Evolutionary conservation across 2,329 filamentous ascomycete species (phyloP).

Genomic region (Hymenoscyphus fructigenus): DNA sequence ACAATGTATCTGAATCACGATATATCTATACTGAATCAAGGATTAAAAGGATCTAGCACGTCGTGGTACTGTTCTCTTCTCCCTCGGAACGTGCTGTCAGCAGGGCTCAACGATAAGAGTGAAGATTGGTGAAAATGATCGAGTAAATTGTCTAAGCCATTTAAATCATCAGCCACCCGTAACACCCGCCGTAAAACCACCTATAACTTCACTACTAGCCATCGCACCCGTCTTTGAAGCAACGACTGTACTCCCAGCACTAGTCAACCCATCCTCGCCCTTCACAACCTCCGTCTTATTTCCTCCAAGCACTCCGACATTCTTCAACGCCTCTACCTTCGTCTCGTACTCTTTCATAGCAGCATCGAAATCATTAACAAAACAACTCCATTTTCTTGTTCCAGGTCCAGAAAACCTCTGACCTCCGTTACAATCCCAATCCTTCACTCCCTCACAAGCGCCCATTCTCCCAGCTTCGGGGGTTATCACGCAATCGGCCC

Average conservation of each 20-base stretch:
- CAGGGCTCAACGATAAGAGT: no score
- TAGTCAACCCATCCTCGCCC: constrained; percentile 10
- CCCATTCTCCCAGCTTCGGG: constrained; percentile 29
- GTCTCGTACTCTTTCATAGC: constrained; percentile 10
- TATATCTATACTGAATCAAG: no score
- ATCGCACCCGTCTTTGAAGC: constrained; percentile 12
- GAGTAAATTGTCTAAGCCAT: no score
- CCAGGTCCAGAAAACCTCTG: constrained; percentile 28
- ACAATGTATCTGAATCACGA: no score
- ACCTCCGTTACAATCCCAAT: constrained; percentile 23
- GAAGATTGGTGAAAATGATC: no score
- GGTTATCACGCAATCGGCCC: constrained; percentile 30
- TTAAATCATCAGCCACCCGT: constrained; percentile 12
- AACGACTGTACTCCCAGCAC: not conserved
- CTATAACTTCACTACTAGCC: constrained; percentile 15
- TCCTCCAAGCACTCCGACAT: not conserved
- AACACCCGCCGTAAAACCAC: constrained; percentile 16
- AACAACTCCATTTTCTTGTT: constrained; percentile 28
- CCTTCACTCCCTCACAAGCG: constrained; percentile 21
- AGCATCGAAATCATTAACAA: constrained; percentile 10
- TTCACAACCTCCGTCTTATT: constrained; percentile 1
- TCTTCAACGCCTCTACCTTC: not conserved
- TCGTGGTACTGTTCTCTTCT: no score
- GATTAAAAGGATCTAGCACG: no score
- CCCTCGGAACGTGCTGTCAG: no score